Evolutionary conservation across 1,284 basidiomycete genomes (phyloP), one percentile per base, ranked within the genome.

Genomic region (Irpex rosettiformis): DNA sequence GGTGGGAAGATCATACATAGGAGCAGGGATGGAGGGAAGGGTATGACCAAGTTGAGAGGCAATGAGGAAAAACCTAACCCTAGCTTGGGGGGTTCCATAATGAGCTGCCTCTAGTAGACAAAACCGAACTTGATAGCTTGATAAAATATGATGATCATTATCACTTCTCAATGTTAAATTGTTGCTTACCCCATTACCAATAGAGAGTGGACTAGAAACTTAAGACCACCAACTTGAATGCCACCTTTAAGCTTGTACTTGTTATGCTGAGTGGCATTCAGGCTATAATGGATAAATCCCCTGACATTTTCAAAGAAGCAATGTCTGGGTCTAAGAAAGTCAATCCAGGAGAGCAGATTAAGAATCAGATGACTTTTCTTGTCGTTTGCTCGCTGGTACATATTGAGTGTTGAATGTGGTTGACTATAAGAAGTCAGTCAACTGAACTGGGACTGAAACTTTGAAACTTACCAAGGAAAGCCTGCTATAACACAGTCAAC

Each of bases 231-330:
- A 77, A 81, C 82, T 27, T 78, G 74, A 40, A 89, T 81, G 0
- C 85, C 86, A 21, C 85, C 87, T 52, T 75, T 75, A 0, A 83
- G 72, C n/a, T 70, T 67, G 68, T 86, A 70, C 28, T 65, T 63
- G n/a, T 75, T 73, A 2, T 70, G 73, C 65, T 88, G 85, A 7
- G 63, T 71, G 0, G 82, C 75, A 57, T 80, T 79, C 18, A 91
- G 78, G 10, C 73, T 78, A 63, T 77, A 86, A 11, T 67, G 70
- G 1, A 89, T 65, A 65, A 91, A 90, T 0, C 89, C 89, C 0
- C 81, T 75, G 10, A 91, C 89, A 64, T 91, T 91, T 69, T 91
- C 89, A 49, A 91, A 82, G 62, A 85, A 78, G 60, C 81, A 82
- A 57, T 81, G 82, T n/a, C 75, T 72, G 0, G 90, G 88, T 29